These are phyloP conservation scores for Turnera subulata DNA, from an alignment of 345 rosid genomes.

Conservation along the genomic window DNA sequence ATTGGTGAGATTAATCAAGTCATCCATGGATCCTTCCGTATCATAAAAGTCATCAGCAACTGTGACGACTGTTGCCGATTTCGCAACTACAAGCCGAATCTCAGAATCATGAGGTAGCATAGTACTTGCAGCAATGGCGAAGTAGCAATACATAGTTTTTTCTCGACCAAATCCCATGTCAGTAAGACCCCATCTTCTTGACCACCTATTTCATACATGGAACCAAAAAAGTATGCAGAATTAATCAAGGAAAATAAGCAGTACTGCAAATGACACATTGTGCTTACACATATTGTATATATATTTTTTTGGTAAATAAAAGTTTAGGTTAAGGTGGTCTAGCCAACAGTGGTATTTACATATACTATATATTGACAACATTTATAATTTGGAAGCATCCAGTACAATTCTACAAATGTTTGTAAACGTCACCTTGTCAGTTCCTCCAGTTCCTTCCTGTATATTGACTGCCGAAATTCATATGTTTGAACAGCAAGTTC, in stretches of 20 bases:
- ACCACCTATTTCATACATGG: slow-evolving; percentile 47
- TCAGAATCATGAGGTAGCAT: slow-evolving; percentile 38
- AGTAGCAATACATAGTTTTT: slow-evolving; percentile 56
- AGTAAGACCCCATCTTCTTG: slow-evolving; percentile 36
- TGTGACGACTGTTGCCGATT: slow-evolving; percentile 45
- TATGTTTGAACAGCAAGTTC: slow-evolving; percentile 43
- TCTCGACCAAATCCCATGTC: slow-evolving; percentile 67
- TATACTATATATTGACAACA: too few species aligned
- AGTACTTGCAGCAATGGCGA: slow-evolving; percentile 33
- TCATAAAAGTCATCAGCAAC: slow-evolving; percentile 69
- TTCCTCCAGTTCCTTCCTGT: slow-evolving; percentile 41
- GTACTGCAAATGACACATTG: too few species aligned
- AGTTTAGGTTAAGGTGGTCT: too few species aligned
- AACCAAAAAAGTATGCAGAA: background rate
- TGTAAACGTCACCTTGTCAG: slow-evolving; percentile 44
- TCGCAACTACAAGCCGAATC: slow-evolving; percentile 33
- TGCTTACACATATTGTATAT: too few species aligned
- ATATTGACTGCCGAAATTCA: slow-evolving; percentile 39
- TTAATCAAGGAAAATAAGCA: too few species aligned
- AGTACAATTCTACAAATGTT: background rate
- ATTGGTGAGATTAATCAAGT: slow-evolving; percentile 38
- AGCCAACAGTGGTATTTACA: too few species aligned
- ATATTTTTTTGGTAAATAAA: too few species aligned
- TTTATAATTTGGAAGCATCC: too few species aligned
- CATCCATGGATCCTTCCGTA: slow-evolving; percentile 43